phyloP scores from a whole-genome alignment of 768 basidiomycete species.

The Leccinum pellstonianum region DNA sequence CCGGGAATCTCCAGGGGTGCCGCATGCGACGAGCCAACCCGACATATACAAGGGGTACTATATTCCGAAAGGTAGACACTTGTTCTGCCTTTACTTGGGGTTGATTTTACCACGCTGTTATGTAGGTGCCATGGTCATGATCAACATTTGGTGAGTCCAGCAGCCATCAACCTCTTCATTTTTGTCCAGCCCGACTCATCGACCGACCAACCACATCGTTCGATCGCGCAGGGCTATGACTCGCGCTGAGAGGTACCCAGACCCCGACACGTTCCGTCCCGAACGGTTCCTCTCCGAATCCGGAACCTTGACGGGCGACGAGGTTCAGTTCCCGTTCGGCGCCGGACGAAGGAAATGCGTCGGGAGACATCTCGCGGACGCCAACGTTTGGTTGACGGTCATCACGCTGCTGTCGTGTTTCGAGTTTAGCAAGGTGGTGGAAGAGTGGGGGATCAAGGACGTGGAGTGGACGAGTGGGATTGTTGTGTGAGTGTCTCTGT shows the following conservation, averaged over 20 bases:
- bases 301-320: background rate
- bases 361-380: constrained; percentile 3
- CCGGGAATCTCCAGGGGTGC: background rate
- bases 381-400: constrained; percentile 1
- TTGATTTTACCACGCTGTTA: background rate
- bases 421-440: constrained; percentile 6
- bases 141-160: constrained; percentile 4
- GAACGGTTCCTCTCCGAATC: constrained; percentile 7
- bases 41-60: constrained; percentile 24
- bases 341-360: constrained; percentile 5
- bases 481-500: background rate
- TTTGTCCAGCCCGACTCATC: background rate
- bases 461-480: constrained; percentile 6
- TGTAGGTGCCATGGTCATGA: constrained; percentile 1
- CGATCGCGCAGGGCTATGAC: constrained; percentile 1
- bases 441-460: constrained; percentile 1
- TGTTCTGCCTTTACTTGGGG: background rate
- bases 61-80: constrained; percentile 20
- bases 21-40: constrained; percentile 13
- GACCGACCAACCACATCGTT: background rate
- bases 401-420: constrained; percentile 8
- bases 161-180: background rate
- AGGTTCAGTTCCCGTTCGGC: background rate
- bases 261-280: background rate
- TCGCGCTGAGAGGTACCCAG: constrained; percentile 3